phyloP scores from a whole-genome alignment of 306 rosid genomes.

The Lathyrus sativus region DNA sequence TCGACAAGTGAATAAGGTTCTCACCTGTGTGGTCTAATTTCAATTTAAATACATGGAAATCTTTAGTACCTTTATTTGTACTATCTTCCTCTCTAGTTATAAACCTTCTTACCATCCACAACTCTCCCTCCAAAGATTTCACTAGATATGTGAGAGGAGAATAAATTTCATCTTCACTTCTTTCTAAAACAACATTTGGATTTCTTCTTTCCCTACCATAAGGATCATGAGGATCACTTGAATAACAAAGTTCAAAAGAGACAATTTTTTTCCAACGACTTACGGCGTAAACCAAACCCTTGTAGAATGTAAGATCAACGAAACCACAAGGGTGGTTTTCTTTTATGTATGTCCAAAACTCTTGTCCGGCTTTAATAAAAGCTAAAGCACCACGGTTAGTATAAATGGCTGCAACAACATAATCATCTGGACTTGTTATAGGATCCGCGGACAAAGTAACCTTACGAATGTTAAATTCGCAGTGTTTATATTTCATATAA shows the following conservation, averaged over 20 bases:
- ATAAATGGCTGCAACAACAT: too few species aligned
- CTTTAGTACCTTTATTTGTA: background rate
- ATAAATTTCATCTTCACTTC: background rate
- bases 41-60: background rate
- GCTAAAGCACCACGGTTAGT: background rate
- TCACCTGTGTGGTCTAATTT: background rate
- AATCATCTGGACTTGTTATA: too few species aligned
- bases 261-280: background rate
- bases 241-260: background rate
- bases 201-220: background rate
- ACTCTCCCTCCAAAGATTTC: constrained; percentile 6
- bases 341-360: constrained; percentile 1
- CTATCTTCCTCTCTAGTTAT: background rate
- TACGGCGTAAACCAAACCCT: background rate
- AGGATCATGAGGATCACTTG: background rate
- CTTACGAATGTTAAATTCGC: too few species aligned
- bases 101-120: constrained; percentile 1
- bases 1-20: background rate
- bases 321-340: background rate
- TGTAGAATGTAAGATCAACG: background rate
- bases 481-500: too few species aligned
- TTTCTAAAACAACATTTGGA: background rate
- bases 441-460: too few species aligned
- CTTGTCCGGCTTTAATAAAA: constrained; percentile 18
- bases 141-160: background rate